phyloP scores from a whole-genome alignment of 768 basidiomycete genomes.

The Trametes cingulata region DNA sequence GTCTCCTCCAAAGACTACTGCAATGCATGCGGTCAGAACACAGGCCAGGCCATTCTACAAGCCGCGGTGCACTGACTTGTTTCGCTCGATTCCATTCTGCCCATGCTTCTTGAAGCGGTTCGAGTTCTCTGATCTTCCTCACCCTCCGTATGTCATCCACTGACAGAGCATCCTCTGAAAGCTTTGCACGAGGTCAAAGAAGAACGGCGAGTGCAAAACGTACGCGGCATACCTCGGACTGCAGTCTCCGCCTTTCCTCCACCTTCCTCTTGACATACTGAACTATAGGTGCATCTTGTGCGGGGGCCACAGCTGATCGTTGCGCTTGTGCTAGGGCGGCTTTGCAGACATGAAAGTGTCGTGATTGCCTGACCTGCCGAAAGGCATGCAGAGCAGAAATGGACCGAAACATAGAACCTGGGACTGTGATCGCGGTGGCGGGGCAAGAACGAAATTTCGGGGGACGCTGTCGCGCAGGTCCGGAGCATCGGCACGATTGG shows the following conservation, averaged over 20 bases:
- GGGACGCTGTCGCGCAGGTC: not conserved
- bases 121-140: slow-evolving; percentile 67
- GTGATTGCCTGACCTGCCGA: not conserved
- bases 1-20: slow-evolving; percentile 71
- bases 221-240: slow-evolving; percentile 23
- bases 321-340: slow-evolving; percentile 4
- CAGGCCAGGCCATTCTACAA: not conserved
- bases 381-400: not conserved
- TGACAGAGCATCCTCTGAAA: slow-evolving; percentile 54
- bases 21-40: slow-evolving; percentile 15
- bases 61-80: slow-evolving; percentile 45
- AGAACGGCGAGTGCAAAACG: not conserved
- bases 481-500: not conserved
- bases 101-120: slow-evolving; percentile 71
- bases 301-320: not conserved
- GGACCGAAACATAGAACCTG: slow-evolving; percentile 10
- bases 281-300: slow-evolving; percentile 25
- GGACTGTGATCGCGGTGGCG: not conserved
- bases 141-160: slow-evolving; percentile 56
- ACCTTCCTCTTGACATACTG: slow-evolving; percentile 26
- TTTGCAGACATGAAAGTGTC: not conserved
- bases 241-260: slow-evolving; percentile 25
- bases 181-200: slow-evolving; percentile 36
- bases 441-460: not conserved
- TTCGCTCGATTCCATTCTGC: slow-evolving; percentile 55